A percentile compares a stretch with the other conserved stretches of the same genome.
phyloP scores from a whole-genome alignment of 805 yeast genomes.

The Candida suzukii region DNA sequence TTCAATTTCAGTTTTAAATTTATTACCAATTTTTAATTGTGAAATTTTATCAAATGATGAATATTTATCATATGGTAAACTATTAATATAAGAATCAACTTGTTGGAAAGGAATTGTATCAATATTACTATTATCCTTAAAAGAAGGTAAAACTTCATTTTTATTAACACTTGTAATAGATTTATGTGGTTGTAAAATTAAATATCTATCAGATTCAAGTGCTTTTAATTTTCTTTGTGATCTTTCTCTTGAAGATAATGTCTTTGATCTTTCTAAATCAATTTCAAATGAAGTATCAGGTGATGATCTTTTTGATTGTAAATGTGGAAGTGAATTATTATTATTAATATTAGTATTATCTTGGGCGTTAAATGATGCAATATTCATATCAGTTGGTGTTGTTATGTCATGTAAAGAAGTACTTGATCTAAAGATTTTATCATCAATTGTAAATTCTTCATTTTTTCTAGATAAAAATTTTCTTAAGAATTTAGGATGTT shows the following conservation, averaged over 20 bases:
- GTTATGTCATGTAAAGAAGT: neutral
- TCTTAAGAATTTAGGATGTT: constrained; percentile 39
- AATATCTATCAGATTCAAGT: constrained; percentile 50
- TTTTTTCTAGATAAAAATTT: constrained; percentile 31
- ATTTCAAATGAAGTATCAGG: constrained; percentile 12
- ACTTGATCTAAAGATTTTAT: constrained; percentile 19
- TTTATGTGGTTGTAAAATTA: constrained; percentile 57
- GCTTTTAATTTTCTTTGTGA: constrained; percentile 62
- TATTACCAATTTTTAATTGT: constrained; percentile 42
- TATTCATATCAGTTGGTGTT: constrained; percentile 12
- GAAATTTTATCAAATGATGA: constrained; percentile 51
- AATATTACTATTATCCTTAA: constrained; percentile 6
- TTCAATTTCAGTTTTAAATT: constrained; percentile 48
- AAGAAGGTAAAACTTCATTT: constrained; percentile 31
- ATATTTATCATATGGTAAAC: constrained; percentile 29
- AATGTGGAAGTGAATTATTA: too few species aligned
- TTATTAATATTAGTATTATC: too few species aligned
- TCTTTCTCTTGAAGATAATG: constrained; percentile 62
- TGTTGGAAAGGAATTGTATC: constrained; percentile 25
- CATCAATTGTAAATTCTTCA: constrained; percentile 26
- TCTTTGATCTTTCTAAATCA: constrained; percentile 66
- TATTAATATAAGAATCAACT: constrained; percentile 37
- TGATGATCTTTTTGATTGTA: too few species aligned
- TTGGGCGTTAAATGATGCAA: too few species aligned
- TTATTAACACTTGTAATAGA: constrained; percentile 36